Base-by-base conservation (phyloP, 306 rosid genomes). In the Medicago arabica region DNA sequence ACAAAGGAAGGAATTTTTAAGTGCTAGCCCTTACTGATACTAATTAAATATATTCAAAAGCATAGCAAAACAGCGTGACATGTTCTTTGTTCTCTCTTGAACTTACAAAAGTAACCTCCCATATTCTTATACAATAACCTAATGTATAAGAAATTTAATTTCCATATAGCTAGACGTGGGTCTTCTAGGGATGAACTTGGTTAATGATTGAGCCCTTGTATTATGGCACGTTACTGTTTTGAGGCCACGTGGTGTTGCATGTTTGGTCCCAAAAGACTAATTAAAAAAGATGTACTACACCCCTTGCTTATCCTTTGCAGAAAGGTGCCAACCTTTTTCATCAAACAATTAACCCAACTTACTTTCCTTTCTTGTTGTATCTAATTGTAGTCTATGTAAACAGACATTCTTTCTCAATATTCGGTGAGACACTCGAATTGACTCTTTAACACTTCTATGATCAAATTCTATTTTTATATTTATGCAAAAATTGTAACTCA, bases 241-340 rank as follows among this genome's bases (percentile, higher is more conserved):
- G 1, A 21, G 59, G 74, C 25, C 81, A 87, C 57, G 83, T 87
- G 84, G 15, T 47, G 34, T 43, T 75, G 9, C 55, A 31, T 61
- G 63, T 63, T 75, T 63, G 84, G 81, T 83, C 49, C 19, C 68
- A 72, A 51, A 77, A 44, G 75, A 6, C 66, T 76, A 67, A 40
- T 55, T 55, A 9, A 55, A 43, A 75, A 21, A 60, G 53, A 76
- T 74, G 81, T 12, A 28, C 46, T 70, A 41, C 38, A 34, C 8
- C 16, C 64, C 3, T 57, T 54, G 62, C 70, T 66, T 77, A 74
- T 75, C 73, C 67, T n/a, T 72, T 49, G 60, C 46, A 75, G 14
- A 75, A 81, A 69, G 81, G 65, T 18, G 65, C 75, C 69, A 10
- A 73, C 50, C 74, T 38, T 67, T 61, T 61, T 49, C 49, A 70